These are phyloP conservation scores for Dichotomopilus funicola DNA, from an alignment of 2,329 filamentous ascomycete species.

Conservation along the genomic window DNA sequence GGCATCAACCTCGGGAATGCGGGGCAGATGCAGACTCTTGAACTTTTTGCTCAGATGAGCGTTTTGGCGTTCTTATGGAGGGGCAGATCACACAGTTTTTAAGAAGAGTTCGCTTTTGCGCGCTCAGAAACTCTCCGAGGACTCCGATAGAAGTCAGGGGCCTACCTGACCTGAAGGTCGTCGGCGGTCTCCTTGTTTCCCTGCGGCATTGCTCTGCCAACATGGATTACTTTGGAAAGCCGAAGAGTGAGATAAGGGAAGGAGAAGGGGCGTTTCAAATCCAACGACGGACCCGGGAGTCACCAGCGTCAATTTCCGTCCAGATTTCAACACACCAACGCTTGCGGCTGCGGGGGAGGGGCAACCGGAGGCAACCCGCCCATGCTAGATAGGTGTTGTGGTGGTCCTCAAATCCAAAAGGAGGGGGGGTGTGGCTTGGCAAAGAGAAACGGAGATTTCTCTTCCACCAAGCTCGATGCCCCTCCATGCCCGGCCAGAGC, in stretches of 20 bases:
- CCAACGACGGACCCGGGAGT: neutral
- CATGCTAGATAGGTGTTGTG: too few relatives aligned
- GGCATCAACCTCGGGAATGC: slow-evolving; percentile 1
- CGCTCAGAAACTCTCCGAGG: neutral
- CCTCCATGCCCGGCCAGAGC: too few relatives aligned
- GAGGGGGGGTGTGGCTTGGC: neutral
- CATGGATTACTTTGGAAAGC: slow-evolving; percentile 8
- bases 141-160: neutral
- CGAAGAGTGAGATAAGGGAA: slow-evolving; percentile 1
- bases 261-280: neutral
- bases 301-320: slow-evolving; percentile 1
- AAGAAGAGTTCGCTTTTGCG: neutral
- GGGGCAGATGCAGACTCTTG: slow-evolving; percentile 10
- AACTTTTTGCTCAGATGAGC: slow-evolving; percentile 9
- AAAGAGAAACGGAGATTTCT: neutral
- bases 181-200: too few relatives aligned
- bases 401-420: neutral
- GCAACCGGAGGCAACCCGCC: neutral
- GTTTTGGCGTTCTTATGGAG: neutral
- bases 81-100: neutral
- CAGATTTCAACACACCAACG: neutral
- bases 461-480: neutral
- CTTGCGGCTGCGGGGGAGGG: slow-evolving; percentile 7
- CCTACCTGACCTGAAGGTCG: neutral
- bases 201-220: too few relatives aligned